These are phyloP conservation scores for Phytophthora lateralis DNA, from an alignment of 352 stramenopile species.

Conservation along the genomic window DNA sequence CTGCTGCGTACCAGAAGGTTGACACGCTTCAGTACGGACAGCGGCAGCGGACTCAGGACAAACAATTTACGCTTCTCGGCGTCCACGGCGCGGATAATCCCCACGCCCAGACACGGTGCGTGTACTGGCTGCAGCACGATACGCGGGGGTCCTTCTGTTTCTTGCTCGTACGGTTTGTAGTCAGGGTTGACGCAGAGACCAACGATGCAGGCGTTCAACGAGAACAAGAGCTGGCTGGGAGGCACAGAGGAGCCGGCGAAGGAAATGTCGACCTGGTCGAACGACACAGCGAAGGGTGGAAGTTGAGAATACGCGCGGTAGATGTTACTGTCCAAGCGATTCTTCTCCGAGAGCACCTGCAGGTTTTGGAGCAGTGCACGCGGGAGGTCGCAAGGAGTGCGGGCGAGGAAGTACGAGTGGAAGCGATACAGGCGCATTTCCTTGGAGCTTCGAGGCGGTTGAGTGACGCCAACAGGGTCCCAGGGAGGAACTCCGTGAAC, in stretches of 20 bases:
- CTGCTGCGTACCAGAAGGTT: slow-evolving; percentile 79
- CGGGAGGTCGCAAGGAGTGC: slow-evolving; percentile 36
- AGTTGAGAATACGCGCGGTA: slow-evolving; percentile 53
- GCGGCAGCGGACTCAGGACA: slow-evolving; percentile 71
- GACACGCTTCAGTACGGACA: slow-evolving; percentile 55
- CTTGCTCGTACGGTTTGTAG: slow-evolving; percentile 30
- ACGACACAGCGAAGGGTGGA: slow-evolving; percentile 56
- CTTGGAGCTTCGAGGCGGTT: slow-evolving; percentile 78
- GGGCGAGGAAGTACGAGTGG: slow-evolving; percentile 81
- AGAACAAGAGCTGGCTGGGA: slow-evolving; percentile 75
- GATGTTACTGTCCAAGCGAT: slow-evolving; percentile 61
- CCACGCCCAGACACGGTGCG: slow-evolving; percentile 70
- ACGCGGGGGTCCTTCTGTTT: slow-evolving; percentile 42
- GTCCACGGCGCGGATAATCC: slow-evolving; percentile 72
- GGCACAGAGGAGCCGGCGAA: slow-evolving; percentile 67
- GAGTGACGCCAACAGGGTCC: slow-evolving; percentile 64
- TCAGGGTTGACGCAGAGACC: slow-evolving; percentile 73
- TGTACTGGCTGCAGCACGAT: slow-evolving; percentile 61
- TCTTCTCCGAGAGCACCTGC: slow-evolving; percentile 73
- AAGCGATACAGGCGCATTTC: slow-evolving; percentile 82
- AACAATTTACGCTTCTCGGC: slow-evolving; percentile 54
- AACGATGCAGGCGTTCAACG: slow-evolving; percentile 74
- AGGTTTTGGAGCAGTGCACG: slow-evolving; percentile 66
- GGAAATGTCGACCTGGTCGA: slow-evolving; percentile 62
- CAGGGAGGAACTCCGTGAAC: slow-evolving; percentile 70